Percentiles rank a stretch among this genome's conserved stretches.
Conservation (phyloP, 192 early-diverging fungal species). For the Thamnidium elegans region DNA sequence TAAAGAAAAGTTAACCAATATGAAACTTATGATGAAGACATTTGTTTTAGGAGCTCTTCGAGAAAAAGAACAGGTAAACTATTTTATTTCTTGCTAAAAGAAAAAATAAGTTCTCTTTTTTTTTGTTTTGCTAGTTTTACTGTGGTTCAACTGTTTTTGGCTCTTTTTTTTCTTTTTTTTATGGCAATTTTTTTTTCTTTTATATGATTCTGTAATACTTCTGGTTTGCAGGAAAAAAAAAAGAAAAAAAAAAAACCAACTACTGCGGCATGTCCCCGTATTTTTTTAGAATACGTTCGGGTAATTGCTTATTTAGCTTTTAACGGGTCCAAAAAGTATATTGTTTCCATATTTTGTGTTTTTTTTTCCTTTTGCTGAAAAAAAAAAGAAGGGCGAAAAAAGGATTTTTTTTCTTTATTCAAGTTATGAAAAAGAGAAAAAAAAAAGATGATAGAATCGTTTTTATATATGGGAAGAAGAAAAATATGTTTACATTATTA, state of each 20-base stretch:
- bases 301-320: conserved; percentile 16
- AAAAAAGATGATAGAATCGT: conserved; percentile 4
- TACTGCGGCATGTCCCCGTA: conserved; percentile 20
- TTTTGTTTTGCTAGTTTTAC: conserved; percentile 6
- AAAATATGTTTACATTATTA: conserved; percentile 14
- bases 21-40: conserved; percentile 32
- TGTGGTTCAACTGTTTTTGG: neutral
- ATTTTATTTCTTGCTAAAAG: neutral
- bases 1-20: conserved; percentile 22
- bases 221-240: too few species aligned
- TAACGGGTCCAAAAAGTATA: conserved; percentile 20
- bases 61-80: conserved; percentile 31
- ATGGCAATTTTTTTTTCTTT: too few species aligned
- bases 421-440: neutral
- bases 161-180: conserved; percentile 1
- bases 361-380: neutral
- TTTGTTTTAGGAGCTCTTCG: conserved; percentile 29
- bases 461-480: conserved; percentile 2
- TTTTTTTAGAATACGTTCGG: conserved; percentile 5
- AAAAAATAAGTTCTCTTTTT: neutral
- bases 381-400: neutral
- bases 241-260: neutral
- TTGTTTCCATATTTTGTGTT: neutral
- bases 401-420: neutral
- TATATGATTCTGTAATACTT: too few species aligned